Conservation (phyloP, 2,329 filamentous ascomycete species). For the Neofusicoccum laricinum region DNA sequence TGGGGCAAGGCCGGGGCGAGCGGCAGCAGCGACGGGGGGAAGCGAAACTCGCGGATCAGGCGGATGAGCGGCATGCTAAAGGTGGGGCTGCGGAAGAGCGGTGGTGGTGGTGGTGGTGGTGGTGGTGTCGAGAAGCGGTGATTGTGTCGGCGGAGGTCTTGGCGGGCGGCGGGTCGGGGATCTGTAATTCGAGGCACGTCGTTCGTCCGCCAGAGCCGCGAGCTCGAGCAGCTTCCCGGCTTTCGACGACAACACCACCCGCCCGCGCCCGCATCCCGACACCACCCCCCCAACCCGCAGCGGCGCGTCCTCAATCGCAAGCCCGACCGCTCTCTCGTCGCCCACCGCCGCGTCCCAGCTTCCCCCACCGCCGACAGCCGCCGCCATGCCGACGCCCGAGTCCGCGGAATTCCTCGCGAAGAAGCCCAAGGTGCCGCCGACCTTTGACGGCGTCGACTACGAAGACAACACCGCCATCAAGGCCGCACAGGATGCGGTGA, state of each 20-base stretch:
- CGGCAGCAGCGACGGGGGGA: background rate
- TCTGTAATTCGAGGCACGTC: conserved; percentile 4
- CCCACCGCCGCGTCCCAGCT: background rate
- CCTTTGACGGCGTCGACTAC: conserved; percentile 84
- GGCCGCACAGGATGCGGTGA: conserved; percentile 76
- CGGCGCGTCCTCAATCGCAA: conserved; percentile 6
- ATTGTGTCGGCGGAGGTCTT: conserved; percentile 1
- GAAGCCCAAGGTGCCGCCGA: conserved; percentile 78
- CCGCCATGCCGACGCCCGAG: conserved; percentile 76
- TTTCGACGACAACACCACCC: background rate
- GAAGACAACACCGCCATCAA: conserved; percentile 79
- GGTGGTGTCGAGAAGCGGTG: background rate
- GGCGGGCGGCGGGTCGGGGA: background rate
- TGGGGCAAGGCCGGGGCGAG: conserved; percentile 20
- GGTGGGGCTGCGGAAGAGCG: conserved; percentile 11
- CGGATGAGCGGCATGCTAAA: conserved; percentile 10
- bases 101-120: background rate
- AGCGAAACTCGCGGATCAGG: background rate
- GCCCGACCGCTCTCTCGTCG: background rate
- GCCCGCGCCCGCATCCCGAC: background rate
- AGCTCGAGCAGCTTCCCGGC: background rate
- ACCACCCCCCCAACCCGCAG: background rate
- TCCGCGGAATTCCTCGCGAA: conserved; percentile 77
- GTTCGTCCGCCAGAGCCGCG: conserved; percentile 4
- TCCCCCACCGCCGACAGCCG: conserved; percentile 1